Evolutionary conservation across 164 flowering plant genomes (phyloP), one percentile per base, ranked within the genome.

Genomic region (Pachysandra terminalis): DNA sequence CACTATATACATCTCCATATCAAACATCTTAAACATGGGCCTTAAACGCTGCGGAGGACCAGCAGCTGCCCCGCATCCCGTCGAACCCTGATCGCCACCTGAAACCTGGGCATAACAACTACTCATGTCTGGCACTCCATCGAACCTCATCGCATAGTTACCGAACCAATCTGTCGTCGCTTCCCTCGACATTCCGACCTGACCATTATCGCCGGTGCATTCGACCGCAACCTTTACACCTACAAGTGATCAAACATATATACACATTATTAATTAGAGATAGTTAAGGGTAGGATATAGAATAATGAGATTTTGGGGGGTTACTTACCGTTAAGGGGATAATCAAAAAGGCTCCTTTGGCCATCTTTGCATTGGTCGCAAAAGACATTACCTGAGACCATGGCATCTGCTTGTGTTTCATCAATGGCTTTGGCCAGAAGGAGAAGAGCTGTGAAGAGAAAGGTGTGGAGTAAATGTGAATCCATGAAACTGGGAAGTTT

Each of bases 331-430:
- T 53, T 12, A 54, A 90, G 76, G 21, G 98, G 98, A 74, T 86
- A 91, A 78, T 95, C 98, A 61, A 87, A 87, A 67, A 84, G 72
- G 61, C 89, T 86, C 13, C 67, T 56, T 40, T 81, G 79, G 45
- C 97, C 97, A 76, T 91, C 98, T 76, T 83, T 90, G 87, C 98
- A 95, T 70, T 84, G 95, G 78, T 95, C 97, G 74, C 98, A 95
- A 73, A 82, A 87, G 66, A 95, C 97, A 2, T 83, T 71, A 55
- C 98, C 98, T 19, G 79, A 68, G 56, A 91, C 96, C 84, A 84
- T 79, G 27, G 89, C 81, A 64, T 80, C 79, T 19, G 84, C 95
- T 41, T 23, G 53, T 53, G 84, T 74, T 60, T 81, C 84, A 73
- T 72, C 61, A 55, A 83, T 77, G 75, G 82, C 78, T 40, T 78